A percentile compares a stretch with the other conserved stretches of the same genome.
phyloP scores from a whole-genome alignment of 2,329 filamentous ascomycete genomes.

The Ascochyta lentis region DNA sequence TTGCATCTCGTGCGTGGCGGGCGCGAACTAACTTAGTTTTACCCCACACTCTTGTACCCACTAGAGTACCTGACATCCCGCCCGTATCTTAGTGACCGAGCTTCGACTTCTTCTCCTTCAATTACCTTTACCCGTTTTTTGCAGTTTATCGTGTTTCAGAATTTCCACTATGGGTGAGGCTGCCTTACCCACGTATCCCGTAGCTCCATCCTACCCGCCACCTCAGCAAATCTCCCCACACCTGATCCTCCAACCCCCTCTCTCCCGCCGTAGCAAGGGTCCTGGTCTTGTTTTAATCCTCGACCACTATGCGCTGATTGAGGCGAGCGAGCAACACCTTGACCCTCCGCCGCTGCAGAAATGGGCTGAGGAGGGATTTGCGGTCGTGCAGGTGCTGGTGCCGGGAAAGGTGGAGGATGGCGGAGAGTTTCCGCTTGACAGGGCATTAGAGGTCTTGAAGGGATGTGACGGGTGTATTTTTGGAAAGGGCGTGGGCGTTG shows the following conservation, averaged over 20 bases:
- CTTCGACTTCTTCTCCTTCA: neutral
- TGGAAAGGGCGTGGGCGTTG: constrained; percentile 37
- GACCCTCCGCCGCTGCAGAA: constrained; percentile 66
- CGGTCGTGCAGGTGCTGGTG: constrained; percentile 62
- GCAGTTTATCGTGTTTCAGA: neutral
- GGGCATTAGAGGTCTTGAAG: constrained; percentile 33
- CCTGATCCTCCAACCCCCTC: constrained; percentile 52
- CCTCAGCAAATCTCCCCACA: constrained; percentile 33
- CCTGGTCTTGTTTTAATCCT: constrained; percentile 58
- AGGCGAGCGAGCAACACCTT: constrained; percentile 47
- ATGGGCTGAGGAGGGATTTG: constrained; percentile 75
- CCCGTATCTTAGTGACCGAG: constrained; percentile 1
- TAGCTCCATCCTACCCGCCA: constrained; percentile 27
- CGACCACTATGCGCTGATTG: constrained; percentile 42
- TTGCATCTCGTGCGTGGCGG: constrained; percentile 10
- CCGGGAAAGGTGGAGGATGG: constrained; percentile 41
- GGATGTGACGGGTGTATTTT: constrained; percentile 33
- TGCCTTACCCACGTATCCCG: constrained; percentile 20
- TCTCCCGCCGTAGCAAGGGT: constrained; percentile 58
- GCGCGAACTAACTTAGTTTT: constrained; percentile 5
- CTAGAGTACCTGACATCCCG: constrained; percentile 8
- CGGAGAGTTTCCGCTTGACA: constrained; percentile 41
- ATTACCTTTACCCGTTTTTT: too few species aligned
- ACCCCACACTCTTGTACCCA: constrained; percentile 19
- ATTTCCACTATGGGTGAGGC: constrained; percentile 13